Base-by-base conservation (phyloP, 176 grass and related monocot genomes). In the Ensete glaucum region DNA sequence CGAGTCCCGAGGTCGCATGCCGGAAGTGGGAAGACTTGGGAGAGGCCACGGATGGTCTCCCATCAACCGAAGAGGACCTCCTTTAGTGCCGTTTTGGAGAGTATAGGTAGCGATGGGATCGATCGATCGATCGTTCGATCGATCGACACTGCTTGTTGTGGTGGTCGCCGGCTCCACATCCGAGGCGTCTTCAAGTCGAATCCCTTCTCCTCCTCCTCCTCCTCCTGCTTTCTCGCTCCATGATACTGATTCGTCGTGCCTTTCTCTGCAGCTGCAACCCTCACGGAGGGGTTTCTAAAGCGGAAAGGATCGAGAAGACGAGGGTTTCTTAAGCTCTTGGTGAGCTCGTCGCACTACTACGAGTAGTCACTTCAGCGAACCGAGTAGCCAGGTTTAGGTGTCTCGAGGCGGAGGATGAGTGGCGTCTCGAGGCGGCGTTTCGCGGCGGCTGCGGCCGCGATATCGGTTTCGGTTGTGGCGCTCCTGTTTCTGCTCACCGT, bases 111-210 rank as follows among this genome's bases (percentile, higher is more conserved):
- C 67, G 67, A 70, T 43, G 67, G 34, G 67, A 51, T 48, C 51
- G 67, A 51, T 70, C 11, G 67, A 51, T 70, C 20, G 67, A 51
- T 70, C 67, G 43, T n/a, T n/a, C n/a, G 67, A 51, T 48, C 51
- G 67, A 70, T 52, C 67, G 19, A 34, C 43, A 70, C 67, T 70
- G 43, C 62, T 23, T 64, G n/a, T 64, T 64, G 62, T 64, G 15
- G 64, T 5, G 11, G 64, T 34, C 12, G 51, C 51, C 21, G 67
- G 67, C 67, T 21, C 67, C 43, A 0, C 34, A 51, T 50, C 16
- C 67, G 43, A 70, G 67, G 67, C 34, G 17, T 50, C 43, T 51
- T 48, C 67, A 12, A 21, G 34, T 70, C 67, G 21, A 70, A 70
- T 51, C 48, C 6, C 43, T 70, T 50, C 29, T 51, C 21, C 25